Conservation (phyloP, 1,284 basidiomycete genomes). For the Pterulicium gracile region DNA sequence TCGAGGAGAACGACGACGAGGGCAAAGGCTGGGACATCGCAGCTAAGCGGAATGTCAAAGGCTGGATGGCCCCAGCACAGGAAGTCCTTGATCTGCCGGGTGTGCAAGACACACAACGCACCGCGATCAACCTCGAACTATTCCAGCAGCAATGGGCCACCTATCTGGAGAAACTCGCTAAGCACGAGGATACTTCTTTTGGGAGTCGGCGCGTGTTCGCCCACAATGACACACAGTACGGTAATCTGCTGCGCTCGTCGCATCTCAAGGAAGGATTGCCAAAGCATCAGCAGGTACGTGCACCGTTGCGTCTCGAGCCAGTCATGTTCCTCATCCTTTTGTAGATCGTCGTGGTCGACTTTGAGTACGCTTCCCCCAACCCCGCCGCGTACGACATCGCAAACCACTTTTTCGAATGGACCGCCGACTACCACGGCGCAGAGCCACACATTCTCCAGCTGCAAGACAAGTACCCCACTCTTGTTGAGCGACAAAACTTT, state of each 20-base stretch:
- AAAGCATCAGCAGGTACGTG: constrained; percentile 56
- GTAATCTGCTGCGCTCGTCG: constrained; percentile 76
- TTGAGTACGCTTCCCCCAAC: constrained; percentile 88
- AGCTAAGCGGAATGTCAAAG: constrained; percentile 47
- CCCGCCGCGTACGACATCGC: constrained; percentile 88
- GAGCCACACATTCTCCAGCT: constrained; percentile 67
- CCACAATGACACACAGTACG: constrained; percentile 92
- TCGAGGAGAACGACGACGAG: constrained; percentile 38
- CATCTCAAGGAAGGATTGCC: constrained; percentile 40
- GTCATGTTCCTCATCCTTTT: constrained; percentile 8
- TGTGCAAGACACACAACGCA: constrained; percentile 29
- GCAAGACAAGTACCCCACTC: constrained; percentile 60
- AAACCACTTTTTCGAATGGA: constrained; percentile 96
- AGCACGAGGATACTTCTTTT: constrained; percentile 42
- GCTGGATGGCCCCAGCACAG: constrained; percentile 56
- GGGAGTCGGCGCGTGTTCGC: constrained; percentile 62
- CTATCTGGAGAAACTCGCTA: constrained; percentile 61
- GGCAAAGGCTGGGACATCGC: constrained; percentile 45
- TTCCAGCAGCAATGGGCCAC: constrained; percentile 55
- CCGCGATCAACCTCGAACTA: constrained; percentile 47
- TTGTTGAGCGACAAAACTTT: constrained; percentile 69
- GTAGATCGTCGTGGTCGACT: constrained; percentile 89
- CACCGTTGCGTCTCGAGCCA: constrained; percentile 5
- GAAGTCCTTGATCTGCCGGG: constrained; percentile 49
- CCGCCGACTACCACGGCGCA: constrained; percentile 74